phyloP scores from a whole-genome alignment of 2,329 filamentous ascomycete genomes.

The Myotisia sp. region DNA sequence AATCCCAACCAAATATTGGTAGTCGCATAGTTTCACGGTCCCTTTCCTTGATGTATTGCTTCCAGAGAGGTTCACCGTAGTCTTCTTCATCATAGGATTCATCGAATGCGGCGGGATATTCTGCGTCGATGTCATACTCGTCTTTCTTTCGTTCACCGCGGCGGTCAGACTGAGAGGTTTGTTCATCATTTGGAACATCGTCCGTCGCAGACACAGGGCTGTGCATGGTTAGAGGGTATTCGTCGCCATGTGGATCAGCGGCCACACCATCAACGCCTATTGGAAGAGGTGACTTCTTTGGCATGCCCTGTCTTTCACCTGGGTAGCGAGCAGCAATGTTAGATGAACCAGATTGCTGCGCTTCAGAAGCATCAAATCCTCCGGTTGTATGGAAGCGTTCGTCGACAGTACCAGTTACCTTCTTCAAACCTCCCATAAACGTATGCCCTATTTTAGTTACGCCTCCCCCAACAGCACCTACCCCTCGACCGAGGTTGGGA shows the following conservation, averaged over 20 bases:
- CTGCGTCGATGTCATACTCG: constrained; percentile 16
- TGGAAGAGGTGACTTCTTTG: constrained; percentile 1
- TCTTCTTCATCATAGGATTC: constrained; percentile 47
- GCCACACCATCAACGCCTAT: constrained; percentile 11
- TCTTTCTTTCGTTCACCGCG: constrained; percentile 7
- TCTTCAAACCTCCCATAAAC: constrained; percentile 31
- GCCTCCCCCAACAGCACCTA: constrained; percentile 38
- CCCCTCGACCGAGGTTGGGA: constrained; percentile 36
- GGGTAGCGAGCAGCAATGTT: constrained; percentile 5
- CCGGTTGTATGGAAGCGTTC: constrained; percentile 17
- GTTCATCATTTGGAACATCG: constrained; percentile 1
- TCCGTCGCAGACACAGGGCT: constrained; percentile 17
- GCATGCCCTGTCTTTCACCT: background rate
- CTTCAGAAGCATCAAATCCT: constrained; percentile 4
- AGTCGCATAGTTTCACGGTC: constrained; percentile 76
- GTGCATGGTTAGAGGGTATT: constrained; percentile 22
- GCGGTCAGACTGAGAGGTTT: background rate
- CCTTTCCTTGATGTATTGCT: constrained; percentile 63
- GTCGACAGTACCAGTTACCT: constrained; percentile 26
- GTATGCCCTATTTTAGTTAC: constrained; percentile 33
- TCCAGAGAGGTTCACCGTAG: constrained; percentile 58
- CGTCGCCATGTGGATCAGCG: constrained; percentile 17
- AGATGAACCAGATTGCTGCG: constrained; percentile 5
- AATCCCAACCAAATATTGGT: constrained; percentile 46
- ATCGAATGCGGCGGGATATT: constrained; percentile 52